These are phyloP conservation scores for Leccinum sublutescens DNA, from an alignment of 768 basidiomycete genomes.

Conservation along the genomic window DNA sequence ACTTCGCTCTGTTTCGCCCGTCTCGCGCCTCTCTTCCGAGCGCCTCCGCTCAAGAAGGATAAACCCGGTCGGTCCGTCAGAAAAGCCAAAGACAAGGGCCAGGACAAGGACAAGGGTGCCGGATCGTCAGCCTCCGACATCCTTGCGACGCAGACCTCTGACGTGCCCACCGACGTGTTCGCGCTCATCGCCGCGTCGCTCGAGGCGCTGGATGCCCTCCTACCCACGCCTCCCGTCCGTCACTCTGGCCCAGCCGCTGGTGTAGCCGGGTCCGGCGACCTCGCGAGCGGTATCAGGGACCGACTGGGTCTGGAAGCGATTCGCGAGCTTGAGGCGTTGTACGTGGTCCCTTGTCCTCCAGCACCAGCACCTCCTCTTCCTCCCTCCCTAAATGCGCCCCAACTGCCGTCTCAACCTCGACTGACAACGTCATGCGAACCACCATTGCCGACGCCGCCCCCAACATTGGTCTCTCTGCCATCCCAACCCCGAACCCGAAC, in stretches of 20 bases:
- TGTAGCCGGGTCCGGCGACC: not conserved
- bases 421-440: not conserved
- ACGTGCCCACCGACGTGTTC: conserved; percentile 23
- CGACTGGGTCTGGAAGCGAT: conserved; percentile 30
- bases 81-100: not conserved
- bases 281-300: conserved; percentile 15
- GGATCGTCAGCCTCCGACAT: not conserved
- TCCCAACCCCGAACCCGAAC: too few species aligned
- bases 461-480: too few species aligned
- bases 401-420: not conserved
- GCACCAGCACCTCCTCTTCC: not conserved
- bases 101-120: conserved; percentile 3
- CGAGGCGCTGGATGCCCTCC: conserved; percentile 17
- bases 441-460: too few species aligned
- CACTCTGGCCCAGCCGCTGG: not conserved
- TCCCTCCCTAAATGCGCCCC: not conserved
- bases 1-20: conserved; percentile 20
- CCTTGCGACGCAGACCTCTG: conserved; percentile 2
- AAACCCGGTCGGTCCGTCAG: not conserved
- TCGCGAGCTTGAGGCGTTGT: conserved; percentile 26
- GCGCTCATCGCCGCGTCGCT: conserved; percentile 24
- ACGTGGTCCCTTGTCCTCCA: not conserved
- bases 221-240: not conserved
- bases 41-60: conserved; percentile 6
- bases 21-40: conserved; percentile 12